These are phyloP conservation scores for Carallia pectinifolia DNA, from an alignment of 345 rosid genomes.

Conservation along the genomic window DNA sequence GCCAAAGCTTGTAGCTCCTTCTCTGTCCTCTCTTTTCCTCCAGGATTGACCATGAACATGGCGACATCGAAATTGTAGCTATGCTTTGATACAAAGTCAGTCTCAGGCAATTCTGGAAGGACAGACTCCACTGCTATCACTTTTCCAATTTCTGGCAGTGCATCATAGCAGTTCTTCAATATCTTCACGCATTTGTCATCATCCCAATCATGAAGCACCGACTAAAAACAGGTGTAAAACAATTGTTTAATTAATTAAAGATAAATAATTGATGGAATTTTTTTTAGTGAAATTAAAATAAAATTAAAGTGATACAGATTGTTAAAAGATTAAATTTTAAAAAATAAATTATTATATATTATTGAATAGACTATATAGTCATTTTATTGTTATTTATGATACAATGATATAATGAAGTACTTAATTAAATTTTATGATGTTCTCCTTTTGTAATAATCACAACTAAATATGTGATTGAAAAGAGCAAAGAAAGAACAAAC, in stretches of 20 bases:
- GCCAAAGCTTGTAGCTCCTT: conserved; percentile 30
- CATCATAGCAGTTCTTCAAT: conserved; percentile 31
- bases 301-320: too few relatives aligned
- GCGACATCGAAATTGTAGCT: conserved; percentile 19
- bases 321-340: too few relatives aligned
- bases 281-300: too few relatives aligned
- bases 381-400: too few relatives aligned
- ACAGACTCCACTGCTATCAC: conserved; percentile 28
- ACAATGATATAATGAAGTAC: too few relatives aligned
- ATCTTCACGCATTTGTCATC: conserved; percentile 39
- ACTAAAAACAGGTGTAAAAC: not conserved
- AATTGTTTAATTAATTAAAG: not conserved
- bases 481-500: too few relatives aligned
- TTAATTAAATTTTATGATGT: not conserved
- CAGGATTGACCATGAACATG: conserved; percentile 18
- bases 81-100: conserved; percentile 4
- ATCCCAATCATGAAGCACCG: conserved; percentile 36
- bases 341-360: too few relatives aligned
- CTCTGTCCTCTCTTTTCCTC: conserved; percentile 37
- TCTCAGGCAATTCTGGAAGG: conserved; percentile 17
- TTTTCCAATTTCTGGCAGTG: conserved; percentile 35
- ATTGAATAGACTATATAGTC: too few relatives aligned
- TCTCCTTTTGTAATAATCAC: too few relatives aligned
- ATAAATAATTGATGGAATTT: not conserved
- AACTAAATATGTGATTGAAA: too few relatives aligned